A percentile compares a stretch with the other conserved stretches of the same genome.
Evolutionary conservation across 192 early-diverging fungal species (phyloP).

Genomic region (Coemansia sp.): DNA sequence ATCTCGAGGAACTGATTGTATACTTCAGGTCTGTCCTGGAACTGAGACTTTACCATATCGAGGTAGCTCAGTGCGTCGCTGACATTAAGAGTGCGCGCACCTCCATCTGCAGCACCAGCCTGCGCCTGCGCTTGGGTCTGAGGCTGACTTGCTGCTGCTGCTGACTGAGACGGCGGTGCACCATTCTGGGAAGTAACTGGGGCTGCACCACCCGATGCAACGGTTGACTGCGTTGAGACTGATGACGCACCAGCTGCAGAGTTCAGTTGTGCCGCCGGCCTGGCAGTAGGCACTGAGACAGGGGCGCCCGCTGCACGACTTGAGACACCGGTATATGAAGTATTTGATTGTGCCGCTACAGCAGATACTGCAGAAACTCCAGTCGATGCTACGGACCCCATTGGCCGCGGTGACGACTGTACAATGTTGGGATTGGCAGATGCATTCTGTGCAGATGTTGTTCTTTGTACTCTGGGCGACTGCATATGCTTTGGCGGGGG

Average conservation of each 20-base stretch:
- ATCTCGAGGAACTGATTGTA: conserved; percentile 98
- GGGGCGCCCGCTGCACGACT: neutral
- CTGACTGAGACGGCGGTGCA: neutral
- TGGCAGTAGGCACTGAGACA: neutral
- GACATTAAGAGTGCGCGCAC: conserved; percentile 58
- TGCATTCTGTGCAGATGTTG: conserved; percentile 36
- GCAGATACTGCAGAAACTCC: neutral
- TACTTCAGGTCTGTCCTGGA: conserved; percentile 88
- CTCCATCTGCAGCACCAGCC: conserved; percentile 18
- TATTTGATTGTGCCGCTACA: neutral
- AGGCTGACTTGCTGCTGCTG: conserved; percentile 1
- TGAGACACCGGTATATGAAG: neutral
- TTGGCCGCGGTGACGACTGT: conserved; percentile 23
- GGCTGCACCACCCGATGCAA: neutral
- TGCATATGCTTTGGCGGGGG: conserved; percentile 34
- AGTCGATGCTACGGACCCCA: neutral
- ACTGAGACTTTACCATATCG: conserved; percentile 93
- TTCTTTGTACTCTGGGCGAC: conserved; percentile 37
- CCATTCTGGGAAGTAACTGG: neutral
- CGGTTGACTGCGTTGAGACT: too few species aligned
- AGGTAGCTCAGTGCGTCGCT: conserved; percentile 94
- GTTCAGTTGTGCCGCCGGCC: neutral
- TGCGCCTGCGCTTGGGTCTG: neutral
- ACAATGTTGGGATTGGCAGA: conserved; percentile 11
- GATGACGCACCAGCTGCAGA: too few species aligned